Evolutionary conservation across 2,329 filamentous ascomycete species (phyloP), one percentile per base, ranked within the genome.

Genomic region (Chaetomiaceae sp.): DNA sequence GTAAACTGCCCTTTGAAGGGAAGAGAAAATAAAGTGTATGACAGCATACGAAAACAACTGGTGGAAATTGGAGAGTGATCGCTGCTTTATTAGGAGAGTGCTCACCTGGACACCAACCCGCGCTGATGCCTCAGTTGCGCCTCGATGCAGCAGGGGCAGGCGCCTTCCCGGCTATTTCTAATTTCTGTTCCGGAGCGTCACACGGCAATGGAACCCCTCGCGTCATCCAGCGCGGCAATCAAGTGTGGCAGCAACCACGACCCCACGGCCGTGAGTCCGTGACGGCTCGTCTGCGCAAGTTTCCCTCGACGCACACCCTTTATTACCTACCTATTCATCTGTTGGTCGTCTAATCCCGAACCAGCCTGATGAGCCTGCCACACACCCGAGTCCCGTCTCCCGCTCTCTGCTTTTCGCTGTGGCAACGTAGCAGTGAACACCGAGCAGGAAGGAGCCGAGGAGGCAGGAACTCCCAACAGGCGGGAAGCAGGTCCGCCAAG

Each of bases 141-240:
- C 53, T 45, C 49, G 43, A 22, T 34, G 38, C 50, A 58, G 27
- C 44, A 58, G 40, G 47, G 53, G 51, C 51, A 51, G 51, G 39
- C 53, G 51, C 39, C 25, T 47, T 56, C 53, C 56, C 56, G 50
- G 56, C 53, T 58, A 52, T 58, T 45, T 31, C 22, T 14, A 39
- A 48, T 38, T 38, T 55, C 27, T 54, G 56, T 29, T 46, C 47
- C 47, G 42, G 20, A n/a, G n/a, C n/a, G n/a, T n/a, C 47, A 42
- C 46, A 27, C n/a, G n/a, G n/a, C n/a, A n/a, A n/a, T n/a, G n/a
- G n/a, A 22, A 47, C 51, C 48, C 45, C 50, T 50, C n/a, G n/a
- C n/a, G n/a, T 48, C 45, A 39, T 42, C 47, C 43, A 44, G 20
- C 31, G 50, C 55, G 58, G 58, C 55, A 60, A 47, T 58, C 50